Conservation (phyloP, 2,329 filamentous ascomycete species). For the Diaporthe aspalathi region DNA sequence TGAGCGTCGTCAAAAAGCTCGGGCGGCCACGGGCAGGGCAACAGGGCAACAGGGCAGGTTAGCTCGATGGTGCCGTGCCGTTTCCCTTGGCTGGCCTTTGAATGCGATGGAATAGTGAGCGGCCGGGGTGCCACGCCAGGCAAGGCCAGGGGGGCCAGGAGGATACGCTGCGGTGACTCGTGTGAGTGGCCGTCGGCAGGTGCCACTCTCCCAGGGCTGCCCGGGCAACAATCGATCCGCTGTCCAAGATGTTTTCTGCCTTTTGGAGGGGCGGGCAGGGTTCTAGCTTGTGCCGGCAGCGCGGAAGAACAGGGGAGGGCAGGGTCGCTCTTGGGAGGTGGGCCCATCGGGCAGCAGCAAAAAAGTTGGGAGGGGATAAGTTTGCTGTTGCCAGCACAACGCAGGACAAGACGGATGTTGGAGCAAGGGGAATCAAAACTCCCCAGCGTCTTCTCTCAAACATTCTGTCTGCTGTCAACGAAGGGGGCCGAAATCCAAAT, state of each 20-base stretch:
- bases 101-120: neutral
- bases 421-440: too few relatives aligned
- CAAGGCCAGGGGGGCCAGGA: neutral
- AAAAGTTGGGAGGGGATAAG: neutral
- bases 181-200: constrained; percentile 23
- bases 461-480: neutral
- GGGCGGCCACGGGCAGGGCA: constrained; percentile 28
- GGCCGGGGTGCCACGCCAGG: constrained; percentile 20
- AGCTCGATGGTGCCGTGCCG: constrained; percentile 4
- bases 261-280: constrained; percentile 19
- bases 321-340: constrained; percentile 8
- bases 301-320: neutral
- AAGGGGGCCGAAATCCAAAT: constrained; percentile 8
- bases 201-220: constrained; percentile 25
- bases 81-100: constrained; percentile 25
- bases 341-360: constrained; percentile 13
- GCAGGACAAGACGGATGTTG: neutral
- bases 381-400: neutral
- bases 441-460: too few relatives aligned
- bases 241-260: constrained; percentile 23
- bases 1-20: constrained; percentile 31
- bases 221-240: constrained; percentile 24
- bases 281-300: constrained; percentile 21
- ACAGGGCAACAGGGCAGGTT: constrained; percentile 24
- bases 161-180: constrained; percentile 1